A percentile compares a stretch with the other conserved stretches of the same genome.
These are phyloP conservation scores for Fusarium continuum DNA, from an alignment of 2,329 filamentous ascomycete species.

Conservation along the genomic window DNA sequence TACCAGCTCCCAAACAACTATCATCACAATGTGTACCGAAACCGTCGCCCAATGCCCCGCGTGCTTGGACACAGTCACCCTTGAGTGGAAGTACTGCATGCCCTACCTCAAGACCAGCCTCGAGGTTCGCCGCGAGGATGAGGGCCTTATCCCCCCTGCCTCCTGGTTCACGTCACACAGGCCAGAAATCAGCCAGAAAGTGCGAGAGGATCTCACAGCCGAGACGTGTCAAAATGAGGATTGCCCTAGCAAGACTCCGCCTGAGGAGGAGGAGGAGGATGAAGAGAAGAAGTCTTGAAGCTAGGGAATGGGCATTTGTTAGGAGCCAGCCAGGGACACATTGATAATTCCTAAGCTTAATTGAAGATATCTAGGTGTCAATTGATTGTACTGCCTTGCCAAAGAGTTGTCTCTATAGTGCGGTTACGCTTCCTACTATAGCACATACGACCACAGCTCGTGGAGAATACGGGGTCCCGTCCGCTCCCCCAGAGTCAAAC, in stretches of 20 bases:
- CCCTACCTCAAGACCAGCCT: constrained; percentile 2
- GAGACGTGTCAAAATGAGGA: background rate
- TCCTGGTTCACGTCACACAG: background rate
- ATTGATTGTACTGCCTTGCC: no score
- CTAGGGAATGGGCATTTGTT: background rate
- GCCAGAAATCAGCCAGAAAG: background rate
- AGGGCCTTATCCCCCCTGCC: background rate
- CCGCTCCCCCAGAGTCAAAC: constrained; percentile 27
- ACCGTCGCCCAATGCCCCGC: background rate
- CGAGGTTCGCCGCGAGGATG: background rate
- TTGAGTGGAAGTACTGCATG: constrained; percentile 9
- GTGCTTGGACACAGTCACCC: constrained; percentile 1
- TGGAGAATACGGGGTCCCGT: constrained; percentile 30
- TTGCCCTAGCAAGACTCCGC: background rate
- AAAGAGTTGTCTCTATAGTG: background rate
- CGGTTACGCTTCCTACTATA: background rate
- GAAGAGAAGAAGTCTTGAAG: background rate
- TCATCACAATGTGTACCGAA: constrained; percentile 2
- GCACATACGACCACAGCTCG: constrained; percentile 30
- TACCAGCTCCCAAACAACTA: background rate
- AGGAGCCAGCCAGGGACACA: no score
- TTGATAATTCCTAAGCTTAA: background rate
- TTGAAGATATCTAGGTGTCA: background rate
- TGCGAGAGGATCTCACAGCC: background rate
- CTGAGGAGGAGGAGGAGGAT: no score